These are phyloP conservation scores for Yarrowia osloensis DNA, from an alignment of 805 yeast genomes.

Conservation along the genomic window DNA sequence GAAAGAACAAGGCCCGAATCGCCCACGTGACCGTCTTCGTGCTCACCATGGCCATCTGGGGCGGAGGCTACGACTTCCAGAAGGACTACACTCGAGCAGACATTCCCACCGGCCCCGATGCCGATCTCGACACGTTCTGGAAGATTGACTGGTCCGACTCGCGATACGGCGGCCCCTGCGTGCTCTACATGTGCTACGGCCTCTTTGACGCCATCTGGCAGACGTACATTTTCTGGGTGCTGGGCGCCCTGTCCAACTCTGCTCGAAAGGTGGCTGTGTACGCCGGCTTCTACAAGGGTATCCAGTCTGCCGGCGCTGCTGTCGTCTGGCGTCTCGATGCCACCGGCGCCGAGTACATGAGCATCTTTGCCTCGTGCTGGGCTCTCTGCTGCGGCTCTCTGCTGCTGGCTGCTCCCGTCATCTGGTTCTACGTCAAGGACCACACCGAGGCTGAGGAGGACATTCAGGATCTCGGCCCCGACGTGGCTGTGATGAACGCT, in stretches of 20 bases:
- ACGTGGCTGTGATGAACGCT: neutral
- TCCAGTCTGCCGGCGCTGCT: slow-evolving; percentile 67
- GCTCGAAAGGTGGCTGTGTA: slow-evolving; percentile 57
- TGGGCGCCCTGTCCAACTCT: slow-evolving; percentile 61
- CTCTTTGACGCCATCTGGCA: slow-evolving; percentile 62
- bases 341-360: slow-evolving; percentile 43
- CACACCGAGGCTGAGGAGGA: slow-evolving; percentile 44
- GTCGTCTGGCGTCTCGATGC: slow-evolving; percentile 61
- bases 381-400: slow-evolving; percentile 53
- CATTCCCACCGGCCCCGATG: slow-evolving; percentile 10
- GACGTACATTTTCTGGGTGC: slow-evolving; percentile 57
- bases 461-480: slow-evolving; percentile 23
- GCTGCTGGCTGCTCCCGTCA: slow-evolving; percentile 52
- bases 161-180: slow-evolving; percentile 58
- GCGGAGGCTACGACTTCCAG: slow-evolving; percentile 38
- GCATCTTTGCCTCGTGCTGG: slow-evolving; percentile 55
- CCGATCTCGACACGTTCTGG: neutral
- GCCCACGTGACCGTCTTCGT: slow-evolving; percentile 49
- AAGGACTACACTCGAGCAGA: slow-evolving; percentile 35
- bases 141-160: slow-evolving; percentile 52
- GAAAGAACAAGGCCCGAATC: slow-evolving; percentile 52
- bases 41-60: slow-evolving; percentile 49
- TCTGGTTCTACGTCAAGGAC: slow-evolving; percentile 50
- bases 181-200: slow-evolving; percentile 65
- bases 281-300: slow-evolving; percentile 64